These are phyloP conservation scores for Apodospora peruviana DNA, from an alignment of 495 filamentous ascomycete genomes.

Conservation along the genomic window DNA sequence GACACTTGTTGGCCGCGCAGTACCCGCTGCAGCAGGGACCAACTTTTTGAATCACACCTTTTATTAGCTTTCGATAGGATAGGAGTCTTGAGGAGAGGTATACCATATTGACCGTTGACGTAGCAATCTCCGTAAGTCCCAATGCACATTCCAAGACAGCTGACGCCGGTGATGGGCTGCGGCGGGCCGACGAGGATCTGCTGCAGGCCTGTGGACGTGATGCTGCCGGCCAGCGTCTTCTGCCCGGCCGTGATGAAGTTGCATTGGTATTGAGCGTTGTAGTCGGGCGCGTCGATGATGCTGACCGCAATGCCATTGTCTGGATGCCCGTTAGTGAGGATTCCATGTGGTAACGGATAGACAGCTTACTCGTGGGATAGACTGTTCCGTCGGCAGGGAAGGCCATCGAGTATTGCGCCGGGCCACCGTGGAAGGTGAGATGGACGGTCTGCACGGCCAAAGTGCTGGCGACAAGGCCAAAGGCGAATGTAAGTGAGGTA, in stretches of 20 bases:
- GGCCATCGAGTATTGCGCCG: slow-evolving; percentile 19
- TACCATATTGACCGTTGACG: slow-evolving; percentile 18
- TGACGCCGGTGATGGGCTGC: slow-evolving; percentile 19
- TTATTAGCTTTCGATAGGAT: too few species aligned
- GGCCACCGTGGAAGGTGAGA: slow-evolving; percentile 24
- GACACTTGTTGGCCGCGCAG: slow-evolving; percentile 26
- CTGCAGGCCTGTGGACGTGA: slow-evolving; percentile 11
- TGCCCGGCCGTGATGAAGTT: slow-evolving; percentile 15
- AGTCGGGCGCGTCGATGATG: slow-evolving; percentile 26
- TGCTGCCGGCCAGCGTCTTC: slow-evolving; percentile 15
- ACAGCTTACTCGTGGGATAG: slow-evolving; percentile 17
- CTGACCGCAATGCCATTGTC: slow-evolving; percentile 22
- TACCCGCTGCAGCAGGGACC: slow-evolving; percentile 25
- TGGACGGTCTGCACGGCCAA: slow-evolving; percentile 17
- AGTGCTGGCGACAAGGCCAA: neutral
- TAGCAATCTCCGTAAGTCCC: slow-evolving; percentile 20
- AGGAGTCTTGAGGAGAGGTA: too few species aligned
- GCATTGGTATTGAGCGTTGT: slow-evolving; percentile 21
- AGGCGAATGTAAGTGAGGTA: neutral
- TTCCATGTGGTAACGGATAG: neutral
- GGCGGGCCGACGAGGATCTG: slow-evolving; percentile 27
- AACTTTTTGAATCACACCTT: too few species aligned
- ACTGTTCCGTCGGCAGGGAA: slow-evolving; percentile 23
- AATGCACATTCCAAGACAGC: slow-evolving; percentile 24
- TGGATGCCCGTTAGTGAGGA: neutral